These are phyloP conservation scores for Arthrocladium fulminans DNA, from an alignment of 2,329 filamentous ascomycete genomes.

Conservation along the genomic window DNA sequence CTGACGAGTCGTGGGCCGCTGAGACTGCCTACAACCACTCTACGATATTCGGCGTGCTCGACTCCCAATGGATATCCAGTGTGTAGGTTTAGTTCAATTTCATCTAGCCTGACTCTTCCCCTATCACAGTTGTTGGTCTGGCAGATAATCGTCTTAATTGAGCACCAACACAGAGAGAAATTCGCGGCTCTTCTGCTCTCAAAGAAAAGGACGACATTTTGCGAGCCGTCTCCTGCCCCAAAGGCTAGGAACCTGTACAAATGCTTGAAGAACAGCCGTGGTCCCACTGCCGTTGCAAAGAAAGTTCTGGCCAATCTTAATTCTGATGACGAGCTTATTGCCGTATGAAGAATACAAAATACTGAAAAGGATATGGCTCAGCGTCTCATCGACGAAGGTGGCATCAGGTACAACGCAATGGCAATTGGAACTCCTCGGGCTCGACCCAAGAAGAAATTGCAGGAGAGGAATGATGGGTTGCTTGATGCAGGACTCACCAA, in stretches of 20 bases:
- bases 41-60: no score
- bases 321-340: constrained; percentile 38
- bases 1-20: no score
- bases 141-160: neutral
- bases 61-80: no score
- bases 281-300: constrained; percentile 34
- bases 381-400: constrained; percentile 34
- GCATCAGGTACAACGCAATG: constrained; percentile 38
- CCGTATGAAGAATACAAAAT: constrained; percentile 26
- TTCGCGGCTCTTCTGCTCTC: constrained; percentile 10
- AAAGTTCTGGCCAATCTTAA: constrained; percentile 37
- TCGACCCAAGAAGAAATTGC: constrained; percentile 37
- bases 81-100: no score
- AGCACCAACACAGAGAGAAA: constrained; percentile 6
- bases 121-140: constrained; percentile 13
- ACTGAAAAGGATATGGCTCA: constrained; percentile 37
- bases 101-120: no score
- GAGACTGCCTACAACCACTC: no score
- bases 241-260: constrained; percentile 27
- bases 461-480: constrained; percentile 36
- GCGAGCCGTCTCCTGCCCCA: neutral
- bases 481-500: constrained; percentile 40
- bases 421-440: constrained; percentile 41
- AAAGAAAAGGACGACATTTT: constrained; percentile 13
- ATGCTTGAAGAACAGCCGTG: constrained; percentile 40